Conservation (phyloP, 164 flowering plant species). For the Annona squamosa region DNA sequence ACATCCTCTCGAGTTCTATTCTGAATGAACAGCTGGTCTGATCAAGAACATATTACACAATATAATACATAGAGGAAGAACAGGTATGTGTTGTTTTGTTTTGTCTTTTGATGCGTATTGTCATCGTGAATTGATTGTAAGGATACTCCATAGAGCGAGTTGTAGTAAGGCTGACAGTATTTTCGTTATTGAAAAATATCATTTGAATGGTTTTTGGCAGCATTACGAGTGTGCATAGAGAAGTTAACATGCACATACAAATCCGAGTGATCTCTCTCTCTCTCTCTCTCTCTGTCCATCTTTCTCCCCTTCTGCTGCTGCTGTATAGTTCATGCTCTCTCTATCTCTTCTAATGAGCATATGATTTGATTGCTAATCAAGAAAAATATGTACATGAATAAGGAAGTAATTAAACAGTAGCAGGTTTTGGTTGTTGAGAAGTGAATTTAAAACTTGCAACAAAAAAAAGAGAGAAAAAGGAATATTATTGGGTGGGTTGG, state of each 20-base stretch:
- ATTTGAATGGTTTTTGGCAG: neutral
- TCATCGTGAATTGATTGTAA: neutral
- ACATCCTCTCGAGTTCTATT: neutral
- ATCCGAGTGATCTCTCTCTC: no score
- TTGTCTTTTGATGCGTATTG: neutral
- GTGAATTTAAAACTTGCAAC: neutral
- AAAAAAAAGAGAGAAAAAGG: neutral
- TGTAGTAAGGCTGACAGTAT: no score
- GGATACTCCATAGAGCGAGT: neutral
- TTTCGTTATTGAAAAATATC: neutral
- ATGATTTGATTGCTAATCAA: no score
- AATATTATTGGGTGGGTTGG: neutral
- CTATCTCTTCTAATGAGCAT: no score
- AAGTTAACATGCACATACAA: no score
- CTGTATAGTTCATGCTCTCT: no score
- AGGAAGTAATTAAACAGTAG: no score
- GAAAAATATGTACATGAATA: no score
- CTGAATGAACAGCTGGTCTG: neutral
- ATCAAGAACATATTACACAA: neutral
- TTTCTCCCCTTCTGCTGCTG: no score
- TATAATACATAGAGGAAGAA: neutral
- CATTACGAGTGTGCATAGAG: no score
- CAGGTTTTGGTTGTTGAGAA: no score
- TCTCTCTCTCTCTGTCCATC: no score
- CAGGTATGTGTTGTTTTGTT: neutral